Base-by-base conservation (phyloP, 2,329 filamentous ascomycete genomes). In the Calonectria hongkongensis region DNA sequence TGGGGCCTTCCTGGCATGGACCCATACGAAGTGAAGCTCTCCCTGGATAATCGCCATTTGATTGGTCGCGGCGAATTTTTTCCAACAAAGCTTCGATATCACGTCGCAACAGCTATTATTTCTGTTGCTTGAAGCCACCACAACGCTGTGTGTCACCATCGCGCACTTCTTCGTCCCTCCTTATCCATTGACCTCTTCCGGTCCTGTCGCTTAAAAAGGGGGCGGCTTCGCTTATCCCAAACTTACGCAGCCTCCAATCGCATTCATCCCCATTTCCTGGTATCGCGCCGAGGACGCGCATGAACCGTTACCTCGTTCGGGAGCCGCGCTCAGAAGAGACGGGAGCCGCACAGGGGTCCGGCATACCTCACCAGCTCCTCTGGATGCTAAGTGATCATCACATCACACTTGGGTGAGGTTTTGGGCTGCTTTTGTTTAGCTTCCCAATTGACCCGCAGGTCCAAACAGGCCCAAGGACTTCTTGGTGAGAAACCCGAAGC, bases 341-440 rank as follows among this genome's bases (percentile, higher is more conserved):
- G 21, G 39, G 60, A 71, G 47, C 63, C 33, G 58, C 64, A 36
- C 64, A 71, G 56, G 56, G 64, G 69, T 64, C 48, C 39, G 56
- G 25, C 64, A 21, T 28, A 43, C 45, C 27, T 70, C 66, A 73
- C 43, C 70, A 71, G 74, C 65, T 69, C 62, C 33, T 69, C 47
- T 69, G 62, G 51, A 74, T 71, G 66, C 66, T 68, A 60, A 39
- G 48, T 41, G 48, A 18, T 41, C 54, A 74, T 76, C 72, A 50
- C 67, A 60, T 67, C 71, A 73, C 65, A 63, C 58, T 45, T 65
- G 60, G 71, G 51, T 54, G 71, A 73, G 66, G 71, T 41, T 56
- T 71, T 76, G 72, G 58, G 27, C 66, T 63, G 48, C 69, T 58
- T 71, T 48, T 66, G n/a, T 15, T 28, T 60, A 15, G 33, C 33